A percentile compares a stretch with the other conserved stretches of the same genome.
phyloP scores from a whole-genome alignment of 371 early-diverging fungal genomes.

The Phascolomyces articulosus region DNA sequence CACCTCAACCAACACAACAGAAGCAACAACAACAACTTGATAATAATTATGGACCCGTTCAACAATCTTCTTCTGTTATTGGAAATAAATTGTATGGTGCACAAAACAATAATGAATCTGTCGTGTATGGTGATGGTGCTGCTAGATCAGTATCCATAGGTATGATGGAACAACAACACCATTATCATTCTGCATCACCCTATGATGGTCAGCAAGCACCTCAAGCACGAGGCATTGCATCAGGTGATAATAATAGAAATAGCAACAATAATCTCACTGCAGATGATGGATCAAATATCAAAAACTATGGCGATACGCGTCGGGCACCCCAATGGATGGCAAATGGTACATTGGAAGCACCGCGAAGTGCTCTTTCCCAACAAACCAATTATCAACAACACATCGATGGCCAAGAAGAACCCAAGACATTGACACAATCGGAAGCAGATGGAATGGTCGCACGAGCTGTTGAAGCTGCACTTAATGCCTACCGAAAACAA shows the following conservation, averaged over 20 bases:
- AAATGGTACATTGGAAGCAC: neutral
- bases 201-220: too few species aligned
- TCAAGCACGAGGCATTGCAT: neutral
- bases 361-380: neutral
- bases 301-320: neutral
- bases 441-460: conserved; percentile 20
- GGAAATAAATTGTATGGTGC: too few species aligned
- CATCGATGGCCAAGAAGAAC: neutral
- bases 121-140: too few species aligned
- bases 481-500: conserved; percentile 5
- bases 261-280: neutral
- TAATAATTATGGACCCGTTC: too few species aligned
- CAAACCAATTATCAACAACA: neutral
- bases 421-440: conserved; percentile 5
- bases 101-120: too few species aligned
- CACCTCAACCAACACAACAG: too few species aligned
- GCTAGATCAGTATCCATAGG: too few species aligned
- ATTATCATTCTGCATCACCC: too few species aligned
- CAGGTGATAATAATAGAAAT: neutral
- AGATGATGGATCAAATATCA: neutral
- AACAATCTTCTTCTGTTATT: too few species aligned
- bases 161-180: too few species aligned
- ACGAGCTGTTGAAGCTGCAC: conserved; percentile 9
- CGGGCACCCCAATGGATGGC: neutral
- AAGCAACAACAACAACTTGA: too few species aligned